These are phyloP conservation scores for Saccharomycopsis amapae DNA, from an alignment of 805 yeast species.

Conservation along the genomic window DNA sequence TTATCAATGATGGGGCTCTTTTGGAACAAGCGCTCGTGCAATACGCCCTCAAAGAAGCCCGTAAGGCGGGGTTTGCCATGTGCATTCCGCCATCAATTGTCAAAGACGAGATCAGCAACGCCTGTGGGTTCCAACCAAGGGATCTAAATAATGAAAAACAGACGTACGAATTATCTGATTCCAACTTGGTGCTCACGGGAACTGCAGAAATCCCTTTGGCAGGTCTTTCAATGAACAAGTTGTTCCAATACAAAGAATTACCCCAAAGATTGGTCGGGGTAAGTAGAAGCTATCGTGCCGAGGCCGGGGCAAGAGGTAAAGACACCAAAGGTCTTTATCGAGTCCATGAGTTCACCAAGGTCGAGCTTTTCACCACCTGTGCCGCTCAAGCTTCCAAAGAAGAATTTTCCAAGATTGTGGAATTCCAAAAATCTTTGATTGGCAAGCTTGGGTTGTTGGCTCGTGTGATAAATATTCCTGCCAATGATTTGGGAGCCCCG, in stretches of 20 bases:
- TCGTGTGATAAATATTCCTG: constrained; percentile 81
- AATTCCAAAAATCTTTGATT: constrained; percentile 60
- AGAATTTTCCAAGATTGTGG: constrained; percentile 53
- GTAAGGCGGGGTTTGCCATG: constrained; percentile 58
- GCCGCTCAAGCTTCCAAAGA: constrained; percentile 36
- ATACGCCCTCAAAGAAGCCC: constrained; percentile 63
- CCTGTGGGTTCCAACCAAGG: constrained; percentile 93
- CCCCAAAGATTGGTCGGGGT: constrained; percentile 70
- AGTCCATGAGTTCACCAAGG: constrained; percentile 94
- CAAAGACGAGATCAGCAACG: constrained; percentile 63
- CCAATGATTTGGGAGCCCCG: constrained; percentile 87
- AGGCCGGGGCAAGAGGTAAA: constrained; percentile 93
- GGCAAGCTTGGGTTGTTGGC: constrained; percentile 68
- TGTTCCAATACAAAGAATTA: constrained; percentile 34
- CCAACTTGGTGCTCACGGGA: constrained; percentile 63
- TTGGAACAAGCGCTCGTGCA: constrained; percentile 87
- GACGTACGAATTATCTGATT: constrained; percentile 56
- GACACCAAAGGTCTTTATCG: constrained; percentile 89
- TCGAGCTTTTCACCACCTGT: constrained; percentile 81
- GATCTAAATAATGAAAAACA: constrained; percentile 84
- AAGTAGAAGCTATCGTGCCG: constrained; percentile 85
- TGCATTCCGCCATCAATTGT: constrained; percentile 84
- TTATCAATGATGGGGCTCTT: constrained; percentile 77
- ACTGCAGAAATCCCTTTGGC: constrained; percentile 96
- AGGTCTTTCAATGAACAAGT: constrained; percentile 50